Evolutionary conservation across 192 early-diverging fungal genomes (phyloP).

Genomic region (Coemansia sp.): DNA sequence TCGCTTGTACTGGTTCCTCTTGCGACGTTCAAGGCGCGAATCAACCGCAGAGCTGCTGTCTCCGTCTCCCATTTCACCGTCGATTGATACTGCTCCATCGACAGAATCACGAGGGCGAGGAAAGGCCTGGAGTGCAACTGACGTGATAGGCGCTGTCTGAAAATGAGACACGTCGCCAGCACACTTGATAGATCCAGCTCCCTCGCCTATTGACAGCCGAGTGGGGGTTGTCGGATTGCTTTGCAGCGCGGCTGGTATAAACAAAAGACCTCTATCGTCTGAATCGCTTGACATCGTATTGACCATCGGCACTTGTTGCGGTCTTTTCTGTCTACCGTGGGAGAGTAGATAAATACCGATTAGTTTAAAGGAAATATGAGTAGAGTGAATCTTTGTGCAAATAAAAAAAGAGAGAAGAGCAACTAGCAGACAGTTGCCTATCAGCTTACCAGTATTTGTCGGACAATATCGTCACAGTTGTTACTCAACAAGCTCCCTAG

Average conservation of each 20-base stretch:
- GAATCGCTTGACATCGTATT: constrained; percentile 1
- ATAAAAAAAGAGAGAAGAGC: neutral
- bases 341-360: neutral
- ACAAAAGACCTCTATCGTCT: constrained; percentile 8
- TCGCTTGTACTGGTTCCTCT: constrained; percentile 47
- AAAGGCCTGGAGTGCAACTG: constrained; percentile 20
- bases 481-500: neutral
- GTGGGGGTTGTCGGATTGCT: constrained; percentile 38
- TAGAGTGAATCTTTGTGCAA: neutral
- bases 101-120: constrained; percentile 31
- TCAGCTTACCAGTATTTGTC: neutral
- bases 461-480: neutral
- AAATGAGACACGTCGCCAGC: constrained; percentile 1
- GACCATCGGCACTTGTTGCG: neutral
- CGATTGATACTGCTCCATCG: constrained; percentile 5
- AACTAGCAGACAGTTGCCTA: neutral
- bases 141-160: neutral
- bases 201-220: constrained; percentile 21
- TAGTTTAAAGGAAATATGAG: neutral
- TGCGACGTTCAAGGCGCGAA: constrained; percentile 32
- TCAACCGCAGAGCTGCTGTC: constrained; percentile 9
- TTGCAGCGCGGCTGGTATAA: constrained; percentile 44
- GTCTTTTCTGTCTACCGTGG: neutral
- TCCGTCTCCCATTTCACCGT: neutral
- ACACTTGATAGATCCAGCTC: neutral